Percentiles rank a stretch among this genome's conserved stretches.
Evolutionary conservation across 371 early-diverging fungal species (phyloP).

Genomic region (Sporodiniella umbellata): DNA sequence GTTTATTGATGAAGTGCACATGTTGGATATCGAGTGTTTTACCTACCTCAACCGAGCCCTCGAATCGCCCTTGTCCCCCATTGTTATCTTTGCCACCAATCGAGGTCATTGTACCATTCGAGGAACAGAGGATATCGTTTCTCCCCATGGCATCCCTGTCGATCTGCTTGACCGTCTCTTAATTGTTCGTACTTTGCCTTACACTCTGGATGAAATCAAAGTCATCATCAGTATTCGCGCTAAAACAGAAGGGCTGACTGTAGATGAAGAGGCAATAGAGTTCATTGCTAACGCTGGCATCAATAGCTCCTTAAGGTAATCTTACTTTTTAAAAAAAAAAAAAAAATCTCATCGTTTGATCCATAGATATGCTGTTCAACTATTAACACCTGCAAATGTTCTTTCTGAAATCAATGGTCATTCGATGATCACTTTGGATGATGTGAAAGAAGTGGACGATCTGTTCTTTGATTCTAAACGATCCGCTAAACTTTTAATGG

Average conservation of each 20-base stretch:
- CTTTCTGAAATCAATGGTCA: conserved; percentile 84
- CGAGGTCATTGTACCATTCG: conserved; percentile 94
- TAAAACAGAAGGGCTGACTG: conserved; percentile 80
- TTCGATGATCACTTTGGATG: conserved; percentile 71
- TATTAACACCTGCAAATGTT: conserved; percentile 90
- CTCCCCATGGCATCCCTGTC: conserved; percentile 96
- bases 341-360: not conserved
- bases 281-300: conserved; percentile 81
- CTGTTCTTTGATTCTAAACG: conserved; percentile 93
- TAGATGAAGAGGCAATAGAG: conserved; percentile 74
- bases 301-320: conserved; percentile 68
- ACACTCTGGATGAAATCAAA: conserved; percentile 88
- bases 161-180: conserved; percentile 96
- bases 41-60: conserved; percentile 97
- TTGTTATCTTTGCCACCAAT: conserved; percentile 97
- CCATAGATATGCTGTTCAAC: conserved; percentile 93
- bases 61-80: conserved; percentile 93
- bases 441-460: conserved; percentile 80
- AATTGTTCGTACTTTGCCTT: conserved; percentile 92
- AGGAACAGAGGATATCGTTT: conserved; percentile 87
- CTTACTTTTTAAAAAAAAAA: not conserved
- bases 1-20: conserved; percentile 98
- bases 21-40: conserved; percentile 99
- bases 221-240: conserved; percentile 90
- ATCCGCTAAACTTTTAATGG: conserved; percentile 65